Evolutionary conservation across 192 early-diverging fungal genomes (phyloP).

Genomic region (Podila verticillata): DNA sequence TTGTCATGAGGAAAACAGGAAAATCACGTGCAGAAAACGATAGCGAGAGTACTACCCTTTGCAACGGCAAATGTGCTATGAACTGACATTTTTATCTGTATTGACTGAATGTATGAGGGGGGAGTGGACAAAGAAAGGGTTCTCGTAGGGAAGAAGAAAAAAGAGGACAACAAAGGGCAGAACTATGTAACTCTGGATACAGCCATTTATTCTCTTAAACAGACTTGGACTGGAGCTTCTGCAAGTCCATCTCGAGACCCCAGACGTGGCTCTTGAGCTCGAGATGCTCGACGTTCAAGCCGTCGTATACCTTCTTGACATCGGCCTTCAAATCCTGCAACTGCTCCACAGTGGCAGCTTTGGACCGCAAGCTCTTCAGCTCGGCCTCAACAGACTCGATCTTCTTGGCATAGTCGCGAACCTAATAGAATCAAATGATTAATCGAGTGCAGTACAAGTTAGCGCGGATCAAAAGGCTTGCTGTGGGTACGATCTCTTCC

Average conservation of each 20-base stretch:
- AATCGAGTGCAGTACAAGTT: background rate
- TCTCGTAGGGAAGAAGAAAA: too few relatives aligned
- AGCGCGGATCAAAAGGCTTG: background rate
- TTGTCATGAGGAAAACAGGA: too few relatives aligned
- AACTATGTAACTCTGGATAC: too few relatives aligned
- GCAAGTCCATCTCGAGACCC: slow-evolving; percentile 66
- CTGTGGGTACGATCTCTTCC: background rate
- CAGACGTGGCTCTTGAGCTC: slow-evolving; percentile 88
- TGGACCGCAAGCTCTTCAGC: slow-evolving; percentile 61
- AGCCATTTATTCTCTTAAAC: slow-evolving; percentile 13
- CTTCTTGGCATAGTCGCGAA: slow-evolving; percentile 78
- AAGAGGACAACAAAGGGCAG: too few relatives aligned
- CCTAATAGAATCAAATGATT: slow-evolving; percentile 37
- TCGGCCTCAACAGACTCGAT: slow-evolving; percentile 81
- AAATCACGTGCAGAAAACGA: too few relatives aligned
- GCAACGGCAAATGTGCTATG: too few relatives aligned
- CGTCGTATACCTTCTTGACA: slow-evolving; percentile 70
- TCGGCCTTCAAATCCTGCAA: slow-evolving; percentile 59
- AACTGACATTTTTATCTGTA: too few relatives aligned
- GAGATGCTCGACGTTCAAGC: slow-evolving; percentile 80
- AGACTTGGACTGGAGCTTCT: slow-evolving; percentile 46
- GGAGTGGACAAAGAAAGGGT: too few relatives aligned
- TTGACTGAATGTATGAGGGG: too few relatives aligned
- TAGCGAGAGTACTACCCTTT: too few relatives aligned
- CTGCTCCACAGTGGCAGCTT: slow-evolving; percentile 70